Base-by-base conservation (phyloP, 1,284 basidiomycete genomes). In the Paramarasmius palmivorus region DNA sequence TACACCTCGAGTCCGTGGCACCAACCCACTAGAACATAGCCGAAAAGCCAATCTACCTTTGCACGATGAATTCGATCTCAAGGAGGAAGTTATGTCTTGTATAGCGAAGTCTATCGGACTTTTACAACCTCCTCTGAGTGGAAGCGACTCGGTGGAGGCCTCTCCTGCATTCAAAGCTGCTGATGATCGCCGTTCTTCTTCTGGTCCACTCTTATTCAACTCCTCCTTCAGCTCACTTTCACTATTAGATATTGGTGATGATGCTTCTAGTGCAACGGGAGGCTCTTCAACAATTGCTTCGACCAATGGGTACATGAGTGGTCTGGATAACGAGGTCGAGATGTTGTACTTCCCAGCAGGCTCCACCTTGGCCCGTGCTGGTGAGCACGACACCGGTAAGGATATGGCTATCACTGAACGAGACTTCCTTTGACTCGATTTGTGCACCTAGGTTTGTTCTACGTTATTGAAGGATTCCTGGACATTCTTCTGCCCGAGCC, bases 21-120 rank as follows among this genome's bases (percentile, higher is more conserved):
- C 57, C 50, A 65, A 54, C 14, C 35, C 52, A 40, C 63, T 65
- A 14, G 70, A 75, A 20, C 74, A 75, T 26, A 53, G 41, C 12
- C 62, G 63, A 19, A 57, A 57, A 50, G 52, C 59, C 9, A 46
- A 46, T 19, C 22, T 73, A 32, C 59, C 70, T 14, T 68, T 67
- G 12, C 29, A 32, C 1, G 82, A 84, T 20, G 85, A 90, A 39
- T 95, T 97, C 64, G 92, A 98, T 64, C 81, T 99, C 35, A 86
- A 92, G 40, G 92, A 94, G 59, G 93, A 93, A 59, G 94, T 99
- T 32, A 95, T 99, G 90, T 89, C 90, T 4, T 97, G 93, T 70
- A 97, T 99, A 56, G 95, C 95, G 1, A 96, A 95, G 68, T 97
- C 94, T 4, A 98, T 99, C 53, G 96, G 96, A 2, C 79, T 99